Evolutionary conservation across 495 filamentous ascomycete genomes (phyloP).

Genomic region (Aspergillus bertholletiae): DNA sequence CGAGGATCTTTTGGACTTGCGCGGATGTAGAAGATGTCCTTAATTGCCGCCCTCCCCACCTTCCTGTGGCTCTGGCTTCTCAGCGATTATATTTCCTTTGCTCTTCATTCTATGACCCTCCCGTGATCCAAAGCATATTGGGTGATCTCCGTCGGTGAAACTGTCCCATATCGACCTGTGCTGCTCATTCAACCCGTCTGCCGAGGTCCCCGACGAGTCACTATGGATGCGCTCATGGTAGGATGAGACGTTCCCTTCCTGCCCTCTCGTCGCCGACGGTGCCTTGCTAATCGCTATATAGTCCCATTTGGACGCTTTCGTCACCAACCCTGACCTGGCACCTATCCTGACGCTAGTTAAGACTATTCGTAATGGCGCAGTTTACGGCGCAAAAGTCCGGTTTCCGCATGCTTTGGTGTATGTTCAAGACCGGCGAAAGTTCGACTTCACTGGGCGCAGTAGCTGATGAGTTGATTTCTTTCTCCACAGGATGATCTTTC

Average conservation of each 20-base stretch:
- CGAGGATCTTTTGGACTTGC: slow-evolving; percentile 34
- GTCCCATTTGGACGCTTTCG: slow-evolving; percentile 57
- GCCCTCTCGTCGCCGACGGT: neutral
- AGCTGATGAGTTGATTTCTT: slow-evolving; percentile 6
- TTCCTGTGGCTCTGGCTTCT: slow-evolving; percentile 3
- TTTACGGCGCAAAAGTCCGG: slow-evolving; percentile 96
- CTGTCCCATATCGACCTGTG: slow-evolving; percentile 1
- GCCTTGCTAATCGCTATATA: slow-evolving; percentile 11
- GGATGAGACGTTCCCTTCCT: slow-evolving; percentile 5
- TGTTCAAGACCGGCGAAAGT: slow-evolving; percentile 10
- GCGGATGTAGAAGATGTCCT: slow-evolving; percentile 20
- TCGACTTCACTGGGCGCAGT: neutral
- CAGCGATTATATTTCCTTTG: slow-evolving; percentile 8
- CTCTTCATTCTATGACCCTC: neutral
- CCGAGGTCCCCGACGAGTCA: slow-evolving; percentile 30
- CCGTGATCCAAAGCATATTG: slow-evolving; percentile 10
- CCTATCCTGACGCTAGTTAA: slow-evolving; percentile 82
- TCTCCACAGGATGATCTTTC: slow-evolving; percentile 73
- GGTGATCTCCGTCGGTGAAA: slow-evolving; percentile 15
- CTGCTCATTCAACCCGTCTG: slow-evolving; percentile 16
- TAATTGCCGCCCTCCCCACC: slow-evolving; percentile 27
- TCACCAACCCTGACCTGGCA: slow-evolving; percentile 80
- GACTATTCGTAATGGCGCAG: slow-evolving; percentile 89
- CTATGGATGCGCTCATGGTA: slow-evolving; percentile 42
- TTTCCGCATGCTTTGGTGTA: slow-evolving; percentile 98